A percentile compares a stretch with the other conserved stretches of the same genome.
These are phyloP conservation scores for Pascua guehoae DNA, from an alignment of 1,284 basidiomycete species.

Conservation along the genomic window DNA sequence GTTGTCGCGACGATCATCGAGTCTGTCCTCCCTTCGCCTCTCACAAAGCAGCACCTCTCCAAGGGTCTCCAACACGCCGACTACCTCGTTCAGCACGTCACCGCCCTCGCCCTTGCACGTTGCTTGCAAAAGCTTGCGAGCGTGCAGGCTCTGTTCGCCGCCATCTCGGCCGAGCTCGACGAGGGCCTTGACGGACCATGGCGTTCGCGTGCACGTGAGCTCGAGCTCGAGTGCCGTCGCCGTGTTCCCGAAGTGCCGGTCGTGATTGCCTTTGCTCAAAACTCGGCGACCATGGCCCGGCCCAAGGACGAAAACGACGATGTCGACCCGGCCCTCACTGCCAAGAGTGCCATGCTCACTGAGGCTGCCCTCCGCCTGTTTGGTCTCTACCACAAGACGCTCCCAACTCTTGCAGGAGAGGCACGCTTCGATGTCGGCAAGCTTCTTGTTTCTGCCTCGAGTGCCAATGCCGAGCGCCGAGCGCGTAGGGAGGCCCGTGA, in stretches of 20 bases:
- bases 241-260: conserved; percentile 80
- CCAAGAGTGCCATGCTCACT: conserved; percentile 59
- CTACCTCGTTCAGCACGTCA: conserved; percentile 75
- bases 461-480: conserved; percentile 41
- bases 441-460: conserved; percentile 59
- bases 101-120: conserved; percentile 67
- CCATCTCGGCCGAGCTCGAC: conserved; percentile 58
- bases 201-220: conserved; percentile 59
- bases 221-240: conserved; percentile 69
- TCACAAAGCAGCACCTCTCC: conserved; percentile 67
- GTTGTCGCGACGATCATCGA: conserved; percentile 65
- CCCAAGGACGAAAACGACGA: conserved; percentile 43
- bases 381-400: conserved; percentile 73
- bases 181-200: conserved; percentile 61
- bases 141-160: conserved; percentile 56
- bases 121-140: conserved; percentile 66
- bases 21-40: conserved; percentile 68
- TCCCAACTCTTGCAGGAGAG: conserved; percentile 71
- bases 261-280: conserved; percentile 70
- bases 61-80: conserved; percentile 71
- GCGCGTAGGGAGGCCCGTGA: conserved; percentile 39
- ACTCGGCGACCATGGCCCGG: conserved; percentile 44
- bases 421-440: conserved; percentile 82
- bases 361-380: conserved; percentile 76
- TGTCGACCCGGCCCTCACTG: conserved; percentile 35